Evolutionary conservation across 2,329 filamentous ascomycete species (phyloP).

Genomic region (Arthrobotrys iridis): DNA sequence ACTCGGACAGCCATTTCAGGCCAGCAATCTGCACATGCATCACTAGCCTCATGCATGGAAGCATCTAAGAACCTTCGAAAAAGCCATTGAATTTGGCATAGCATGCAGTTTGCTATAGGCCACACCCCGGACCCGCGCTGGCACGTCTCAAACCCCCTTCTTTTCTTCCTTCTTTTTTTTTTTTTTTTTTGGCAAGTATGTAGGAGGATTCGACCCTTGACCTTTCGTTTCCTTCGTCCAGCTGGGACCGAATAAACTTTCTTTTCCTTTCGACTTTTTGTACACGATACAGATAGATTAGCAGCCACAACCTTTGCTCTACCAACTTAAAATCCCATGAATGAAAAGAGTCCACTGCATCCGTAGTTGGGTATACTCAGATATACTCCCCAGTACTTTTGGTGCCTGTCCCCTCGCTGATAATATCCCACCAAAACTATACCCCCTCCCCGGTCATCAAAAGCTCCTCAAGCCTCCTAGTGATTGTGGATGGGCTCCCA

Average conservation of each 20-base stretch:
- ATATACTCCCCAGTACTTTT: neutral
- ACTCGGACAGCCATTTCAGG: neutral
- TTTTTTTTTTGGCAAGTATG: too few species aligned
- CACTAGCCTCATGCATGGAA: conserved; percentile 50
- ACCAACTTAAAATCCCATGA: neutral
- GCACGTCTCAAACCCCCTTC: neutral
- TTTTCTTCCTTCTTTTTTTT: neutral
- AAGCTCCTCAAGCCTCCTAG: neutral
- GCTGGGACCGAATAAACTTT: neutral
- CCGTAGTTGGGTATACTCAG: neutral
- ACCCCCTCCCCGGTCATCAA: neutral
- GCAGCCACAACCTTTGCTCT: conserved; percentile 15
- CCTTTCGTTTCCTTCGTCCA: too few species aligned
- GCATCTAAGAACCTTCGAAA: conserved; percentile 23
- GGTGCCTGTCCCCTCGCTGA: conserved; percentile 6
- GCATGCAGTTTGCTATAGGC: conserved; percentile 32
- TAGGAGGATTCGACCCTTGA: neutral
- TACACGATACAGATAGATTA: conserved; percentile 11
- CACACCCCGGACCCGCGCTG: conserved; percentile 2
- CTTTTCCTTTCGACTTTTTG: neutral
- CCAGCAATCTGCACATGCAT: conserved; percentile 33
- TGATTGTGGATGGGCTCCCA: too few species aligned
- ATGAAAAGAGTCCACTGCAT: too few species aligned
- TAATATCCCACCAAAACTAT: conserved; percentile 21
- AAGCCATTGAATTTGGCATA: conserved; percentile 1